Base-by-base conservation (phyloP, 2,329 filamentous ascomycete genomes). In the Byssothecium circinans region DNA sequence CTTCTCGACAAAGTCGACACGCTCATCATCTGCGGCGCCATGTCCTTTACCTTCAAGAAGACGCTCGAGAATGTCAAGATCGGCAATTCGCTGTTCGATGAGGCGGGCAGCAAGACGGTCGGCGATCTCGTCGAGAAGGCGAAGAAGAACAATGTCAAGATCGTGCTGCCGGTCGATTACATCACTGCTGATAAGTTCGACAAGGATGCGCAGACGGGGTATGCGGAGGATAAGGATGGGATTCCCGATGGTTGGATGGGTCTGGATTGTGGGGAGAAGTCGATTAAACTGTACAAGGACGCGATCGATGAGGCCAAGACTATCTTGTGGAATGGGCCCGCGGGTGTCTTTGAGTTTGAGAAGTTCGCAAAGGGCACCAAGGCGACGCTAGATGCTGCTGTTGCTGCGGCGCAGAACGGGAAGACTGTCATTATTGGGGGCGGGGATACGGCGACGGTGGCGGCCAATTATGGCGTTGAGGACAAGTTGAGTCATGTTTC, bases 1-100 rank as follows among this genome's bases (percentile, higher is more conserved):
- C 82, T 99, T 60, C 87, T 99, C 61, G 89, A 91, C 76, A 97
- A 99, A 84, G 91, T 99, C 75, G 84, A 99, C 83, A 94, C 87
- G 74, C 83, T 99, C 60, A 88, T 99, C 76, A 87, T 99, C 77
- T 96, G 92, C 74, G 94, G 94, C 71, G 94, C 85, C 66, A 99
- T 99, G 94, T 91, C 94, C 55, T 99, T 97, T 80, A 99, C 94
- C 65, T 99, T 99, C 84, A 97, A 97, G 84, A 99, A 99, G 84
- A 92, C 90, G n/a, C 83, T 97, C 47, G 84, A 96, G 77, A 81
- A 83, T 71, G 86, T 97, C 68, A 82, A 86, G 74, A 99, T 99
- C 60, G 94, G 94, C 53, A 85, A 85, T 79, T 94, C 79, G 43
- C 82, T 99, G 65, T 99, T 95, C 72, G 94, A 99, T 66, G 89